These are phyloP conservation scores for Aschersonia sp. DNA, from an alignment of 2,329 filamentous ascomycete genomes.

Conservation along the genomic window DNA sequence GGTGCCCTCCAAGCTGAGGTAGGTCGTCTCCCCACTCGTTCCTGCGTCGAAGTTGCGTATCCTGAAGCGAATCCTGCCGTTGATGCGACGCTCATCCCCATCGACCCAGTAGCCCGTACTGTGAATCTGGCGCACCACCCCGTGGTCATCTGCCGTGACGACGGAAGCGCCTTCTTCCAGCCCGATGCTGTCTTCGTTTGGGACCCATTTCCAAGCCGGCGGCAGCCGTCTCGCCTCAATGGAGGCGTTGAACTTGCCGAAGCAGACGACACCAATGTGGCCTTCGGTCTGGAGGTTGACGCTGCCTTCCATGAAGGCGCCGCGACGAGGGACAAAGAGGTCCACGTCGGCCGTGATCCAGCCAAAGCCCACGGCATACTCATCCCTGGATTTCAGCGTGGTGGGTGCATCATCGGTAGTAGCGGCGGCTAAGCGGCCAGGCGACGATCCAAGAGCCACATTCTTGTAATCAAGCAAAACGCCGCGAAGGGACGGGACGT, in stretches of 20 bases:
- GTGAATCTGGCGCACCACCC: conserved; percentile 37
- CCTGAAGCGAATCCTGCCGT: conserved; percentile 58
- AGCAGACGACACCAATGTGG: conserved; percentile 78
- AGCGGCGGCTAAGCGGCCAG: conserved; percentile 33
- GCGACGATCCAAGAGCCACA: conserved; percentile 46
- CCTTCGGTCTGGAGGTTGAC: conserved; percentile 81
- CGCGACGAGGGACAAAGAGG: conserved; percentile 62
- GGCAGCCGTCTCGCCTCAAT: conserved; percentile 70
- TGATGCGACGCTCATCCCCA: conserved; percentile 51
- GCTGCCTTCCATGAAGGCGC: conserved; percentile 62
- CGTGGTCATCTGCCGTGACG: conserved; percentile 31
- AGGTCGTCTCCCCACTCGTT: conserved; percentile 60
- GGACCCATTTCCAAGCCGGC: conserved; percentile 65
- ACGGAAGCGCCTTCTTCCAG: conserved; percentile 28
- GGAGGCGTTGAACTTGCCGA: conserved; percentile 83
- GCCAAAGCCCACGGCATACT: conserved; percentile 74
- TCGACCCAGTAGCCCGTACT: conserved; percentile 64
- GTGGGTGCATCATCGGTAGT: conserved; percentile 32
- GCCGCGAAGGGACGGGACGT: conserved; percentile 57
- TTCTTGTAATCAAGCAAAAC: conserved; percentile 65
- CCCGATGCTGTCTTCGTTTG: conserved; percentile 29
- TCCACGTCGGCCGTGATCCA: conserved; percentile 84
- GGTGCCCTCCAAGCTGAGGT: conserved; percentile 79
- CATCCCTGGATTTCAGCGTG: conserved; percentile 45
- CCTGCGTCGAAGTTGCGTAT: conserved; percentile 78